Conservation (phyloP, 306 rosid genomes). For the Cyamopsis tetragonoloba region DNA sequence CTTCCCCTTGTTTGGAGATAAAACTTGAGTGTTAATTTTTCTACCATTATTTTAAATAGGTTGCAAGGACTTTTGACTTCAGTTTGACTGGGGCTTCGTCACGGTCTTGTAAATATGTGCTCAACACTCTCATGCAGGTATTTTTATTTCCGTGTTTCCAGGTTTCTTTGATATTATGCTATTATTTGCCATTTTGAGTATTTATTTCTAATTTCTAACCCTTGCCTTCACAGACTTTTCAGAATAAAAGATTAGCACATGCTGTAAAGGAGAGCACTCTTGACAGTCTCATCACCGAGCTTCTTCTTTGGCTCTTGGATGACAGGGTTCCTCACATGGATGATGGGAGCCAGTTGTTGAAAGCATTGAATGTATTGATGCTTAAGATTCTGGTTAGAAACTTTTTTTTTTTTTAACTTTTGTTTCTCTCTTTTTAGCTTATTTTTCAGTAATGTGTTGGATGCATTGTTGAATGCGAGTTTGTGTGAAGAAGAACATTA, state of each 20-base stretch:
- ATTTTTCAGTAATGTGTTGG: neutral
- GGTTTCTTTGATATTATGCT: neutral
- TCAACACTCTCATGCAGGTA: slow-evolving; percentile 99
- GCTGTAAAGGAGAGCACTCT: slow-evolving; percentile 91
- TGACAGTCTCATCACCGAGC: slow-evolving; percentile 94
- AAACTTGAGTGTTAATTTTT: neutral
- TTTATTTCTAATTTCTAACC: neutral
- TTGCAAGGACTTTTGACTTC: slow-evolving; percentile 96
- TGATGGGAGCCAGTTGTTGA: slow-evolving; percentile 95
- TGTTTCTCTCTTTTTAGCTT: neutral
- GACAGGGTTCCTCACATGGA: slow-evolving; percentile 99
- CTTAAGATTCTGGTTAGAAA: slow-evolving; percentile 83
- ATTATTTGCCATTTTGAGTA: neutral
- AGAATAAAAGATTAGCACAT: slow-evolving; percentile 87
- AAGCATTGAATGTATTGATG: slow-evolving; percentile 97
- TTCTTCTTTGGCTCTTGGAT: slow-evolving; percentile 97
- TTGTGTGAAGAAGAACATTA: neutral
- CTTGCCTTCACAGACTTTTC: slow-evolving; percentile 68
- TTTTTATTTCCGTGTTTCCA: neutral
- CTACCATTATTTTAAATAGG: slow-evolving; percentile 40
- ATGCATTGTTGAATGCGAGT: neutral
- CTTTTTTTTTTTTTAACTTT: neutral
- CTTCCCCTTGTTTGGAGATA: neutral
- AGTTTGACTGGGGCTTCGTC: slow-evolving; percentile 95
- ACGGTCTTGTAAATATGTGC: slow-evolving; percentile 97